Evolutionary conservation across 2,329 filamentous ascomycete species (phyloP).

Genomic region (Alternaria longipes): DNA sequence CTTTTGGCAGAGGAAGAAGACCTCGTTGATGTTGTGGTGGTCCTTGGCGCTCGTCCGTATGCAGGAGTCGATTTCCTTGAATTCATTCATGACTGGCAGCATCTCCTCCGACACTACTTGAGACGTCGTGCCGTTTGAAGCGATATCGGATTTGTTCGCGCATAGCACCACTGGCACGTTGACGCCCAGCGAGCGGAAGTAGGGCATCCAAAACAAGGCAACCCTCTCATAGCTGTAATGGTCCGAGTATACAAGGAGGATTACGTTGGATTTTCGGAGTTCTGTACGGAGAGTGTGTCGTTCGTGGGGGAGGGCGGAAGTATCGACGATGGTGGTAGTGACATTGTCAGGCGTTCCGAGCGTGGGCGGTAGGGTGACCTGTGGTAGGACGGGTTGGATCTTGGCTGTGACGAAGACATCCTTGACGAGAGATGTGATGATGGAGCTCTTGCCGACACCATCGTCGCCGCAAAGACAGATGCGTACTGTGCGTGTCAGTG

Average conservation of each 20-base stretch:
- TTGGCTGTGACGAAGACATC: conserved; percentile 95
- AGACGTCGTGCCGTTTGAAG: conserved; percentile 75
- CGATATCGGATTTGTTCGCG: conserved; percentile 95
- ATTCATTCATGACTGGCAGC: conserved; percentile 97
- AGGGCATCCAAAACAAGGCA: conserved; percentile 97
- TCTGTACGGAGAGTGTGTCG: conserved; percentile 89
- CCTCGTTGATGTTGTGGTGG: conserved; percentile 90
- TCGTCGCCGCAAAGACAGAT: conserved; percentile 98
- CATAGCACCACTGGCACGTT: conserved; percentile 97
- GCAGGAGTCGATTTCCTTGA: conserved; percentile 98
- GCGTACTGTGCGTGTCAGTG: conserved; percentile 66
- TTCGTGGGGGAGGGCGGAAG: conserved; percentile 92
- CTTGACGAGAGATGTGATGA: conserved; percentile 95
- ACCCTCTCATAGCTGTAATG: conserved; percentile 99
- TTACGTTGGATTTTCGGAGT: conserved; percentile 96
- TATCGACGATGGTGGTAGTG: conserved; percentile 97
- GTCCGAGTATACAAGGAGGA: conserved; percentile 95
- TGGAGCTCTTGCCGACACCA: conserved; percentile 62
- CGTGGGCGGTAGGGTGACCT: conserved; percentile 92
- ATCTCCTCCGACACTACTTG: conserved; percentile 97
- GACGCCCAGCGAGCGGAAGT: conserved; percentile 96
- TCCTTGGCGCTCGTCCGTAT: conserved; percentile 93
- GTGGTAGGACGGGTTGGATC: conserved; percentile 92
- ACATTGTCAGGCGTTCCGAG: conserved; percentile 96
- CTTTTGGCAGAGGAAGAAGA: conserved; percentile 98